Evolutionary conservation across 768 basidiomycete species (phyloP).

Genomic region (Galerina sulciceps): DNA sequence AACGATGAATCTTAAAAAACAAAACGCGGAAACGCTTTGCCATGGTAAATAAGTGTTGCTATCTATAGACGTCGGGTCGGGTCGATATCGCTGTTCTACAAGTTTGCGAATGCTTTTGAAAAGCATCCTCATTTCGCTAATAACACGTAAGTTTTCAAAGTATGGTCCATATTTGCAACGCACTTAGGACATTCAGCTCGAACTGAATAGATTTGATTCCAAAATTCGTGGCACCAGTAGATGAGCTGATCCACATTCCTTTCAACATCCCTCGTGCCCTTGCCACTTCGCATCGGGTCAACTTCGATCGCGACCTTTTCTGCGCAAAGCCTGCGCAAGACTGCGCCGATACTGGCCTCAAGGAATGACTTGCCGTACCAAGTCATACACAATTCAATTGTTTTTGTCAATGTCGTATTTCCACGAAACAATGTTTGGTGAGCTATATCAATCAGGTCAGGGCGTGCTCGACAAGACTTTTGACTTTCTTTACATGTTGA

Average conservation of each 20-base stretch:
- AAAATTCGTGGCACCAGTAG: conserved; percentile 80
- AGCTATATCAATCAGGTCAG: conserved; percentile 43
- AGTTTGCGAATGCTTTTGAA: conserved; percentile 73
- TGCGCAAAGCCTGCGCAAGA: conserved; percentile 69
- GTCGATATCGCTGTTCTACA: conserved; percentile 68
- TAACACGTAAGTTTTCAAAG: conserved; percentile 1
- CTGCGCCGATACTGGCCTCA: conserved; percentile 75
- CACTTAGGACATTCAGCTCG: conserved; percentile 77
- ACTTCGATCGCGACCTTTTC: conserved; percentile 84
- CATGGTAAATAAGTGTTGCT: conserved; percentile 62
- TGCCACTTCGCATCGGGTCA: conserved; percentile 72
- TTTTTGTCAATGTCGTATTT: conserved; percentile 70
- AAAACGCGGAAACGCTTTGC: conserved; percentile 89
- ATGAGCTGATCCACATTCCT: conserved; percentile 71
- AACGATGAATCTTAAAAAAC: conserved; percentile 88
- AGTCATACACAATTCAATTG: conserved; percentile 81
- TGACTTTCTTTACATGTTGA: conserved; percentile 56
- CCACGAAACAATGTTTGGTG: conserved; percentile 78
- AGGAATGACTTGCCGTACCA: conserved; percentile 82
- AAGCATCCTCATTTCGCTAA: conserved; percentile 72
- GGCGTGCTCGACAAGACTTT: background rate
- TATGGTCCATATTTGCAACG: conserved; percentile 28
- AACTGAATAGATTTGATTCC: conserved; percentile 80
- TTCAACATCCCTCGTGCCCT: conserved; percentile 63
- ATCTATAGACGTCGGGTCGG: conserved; percentile 42